Conservation (phyloP, 495 filamentous ascomycete genomes). For the Symbiotaphrina buchneri region DNA sequence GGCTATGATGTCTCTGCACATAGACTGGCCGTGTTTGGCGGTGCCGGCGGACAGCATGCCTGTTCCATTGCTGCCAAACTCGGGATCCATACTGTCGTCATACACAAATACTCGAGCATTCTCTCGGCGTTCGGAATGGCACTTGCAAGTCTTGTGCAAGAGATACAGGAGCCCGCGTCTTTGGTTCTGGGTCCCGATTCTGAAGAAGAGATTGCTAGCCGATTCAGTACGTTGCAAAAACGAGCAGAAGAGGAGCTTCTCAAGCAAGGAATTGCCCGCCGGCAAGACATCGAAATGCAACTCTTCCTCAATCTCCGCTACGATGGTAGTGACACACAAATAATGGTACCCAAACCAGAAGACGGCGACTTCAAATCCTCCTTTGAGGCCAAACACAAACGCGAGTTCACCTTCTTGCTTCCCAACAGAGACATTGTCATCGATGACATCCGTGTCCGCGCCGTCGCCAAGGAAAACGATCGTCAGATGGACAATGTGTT, state of each 20-base stretch:
- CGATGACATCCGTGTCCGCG: constrained; percentile 28
- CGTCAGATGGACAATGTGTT: too few species aligned
- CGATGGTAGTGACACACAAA: constrained; percentile 25
- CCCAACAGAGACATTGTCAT: constrained; percentile 24
- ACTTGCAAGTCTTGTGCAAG: constrained; percentile 4
- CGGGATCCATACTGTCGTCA: constrained; percentile 4
- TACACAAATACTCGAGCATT: constrained; percentile 5
- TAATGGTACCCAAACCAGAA: constrained; percentile 24
- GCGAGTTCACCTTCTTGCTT: constrained; percentile 27
- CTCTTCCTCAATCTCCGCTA: constrained; percentile 31
- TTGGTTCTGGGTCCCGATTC: constrained; percentile 1
- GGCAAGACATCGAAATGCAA: constrained; percentile 13
- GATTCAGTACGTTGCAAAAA: constrained; percentile 1
- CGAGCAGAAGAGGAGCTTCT: neutral
- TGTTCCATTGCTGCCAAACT: constrained; percentile 4
- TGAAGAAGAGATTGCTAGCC: neutral
- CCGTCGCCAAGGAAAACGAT: too few species aligned
- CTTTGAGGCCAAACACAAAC: constrained; percentile 23
- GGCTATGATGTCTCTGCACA: constrained; percentile 4
- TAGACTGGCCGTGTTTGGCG: constrained; percentile 6
- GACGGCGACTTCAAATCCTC: constrained; percentile 14
- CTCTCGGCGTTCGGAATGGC: constrained; percentile 7
- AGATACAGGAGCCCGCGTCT: constrained; percentile 4
- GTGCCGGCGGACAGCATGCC: constrained; percentile 6
- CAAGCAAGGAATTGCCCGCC: neutral